These are phyloP conservation scores for Phyllosticta citrichinensis DNA, from an alignment of 2,329 filamentous ascomycete genomes.

Conservation along the genomic window DNA sequence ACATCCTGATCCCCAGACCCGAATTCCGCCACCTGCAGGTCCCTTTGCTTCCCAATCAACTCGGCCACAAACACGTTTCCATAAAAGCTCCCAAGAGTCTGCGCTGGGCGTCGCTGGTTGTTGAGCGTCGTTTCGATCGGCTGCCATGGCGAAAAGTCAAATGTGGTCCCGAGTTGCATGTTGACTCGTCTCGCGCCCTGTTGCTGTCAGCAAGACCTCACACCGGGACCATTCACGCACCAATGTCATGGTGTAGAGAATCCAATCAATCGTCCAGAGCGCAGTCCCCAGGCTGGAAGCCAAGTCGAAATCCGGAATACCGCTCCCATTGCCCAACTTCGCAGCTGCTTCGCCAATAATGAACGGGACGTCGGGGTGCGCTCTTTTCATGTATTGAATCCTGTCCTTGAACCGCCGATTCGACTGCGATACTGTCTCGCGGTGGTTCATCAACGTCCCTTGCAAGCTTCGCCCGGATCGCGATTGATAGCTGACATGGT, in stretches of 20 bases:
- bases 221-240: neutral
- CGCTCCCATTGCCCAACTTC: neutral
- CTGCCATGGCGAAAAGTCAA: conserved; percentile 2
- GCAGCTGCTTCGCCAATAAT: conserved; percentile 1
- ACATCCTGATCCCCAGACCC: neutral
- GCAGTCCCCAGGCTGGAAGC: conserved; percentile 3
- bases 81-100: conserved; percentile 7
- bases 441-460: conserved; percentile 6
- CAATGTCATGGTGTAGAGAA: neutral
- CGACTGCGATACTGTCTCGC: neutral
- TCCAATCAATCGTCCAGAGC: conserved; percentile 6
- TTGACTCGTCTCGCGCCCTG: conserved; percentile 3
- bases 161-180: conserved; percentile 3
- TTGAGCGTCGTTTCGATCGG: neutral
- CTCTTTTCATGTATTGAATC: conserved; percentile 1
- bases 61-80: conserved; percentile 4
- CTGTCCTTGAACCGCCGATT: conserved; percentile 1
- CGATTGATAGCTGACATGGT: neutral
- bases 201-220: neutral
- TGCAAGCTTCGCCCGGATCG: neutral
- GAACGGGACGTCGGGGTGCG: neutral
- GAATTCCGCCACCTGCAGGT: neutral
- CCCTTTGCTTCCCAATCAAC: neutral
- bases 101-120: neutral
- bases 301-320: conserved; percentile 5